phyloP scores from a whole-genome alignment of 2,329 filamentous ascomycete species.

The Plectosphaerella sp. region DNA sequence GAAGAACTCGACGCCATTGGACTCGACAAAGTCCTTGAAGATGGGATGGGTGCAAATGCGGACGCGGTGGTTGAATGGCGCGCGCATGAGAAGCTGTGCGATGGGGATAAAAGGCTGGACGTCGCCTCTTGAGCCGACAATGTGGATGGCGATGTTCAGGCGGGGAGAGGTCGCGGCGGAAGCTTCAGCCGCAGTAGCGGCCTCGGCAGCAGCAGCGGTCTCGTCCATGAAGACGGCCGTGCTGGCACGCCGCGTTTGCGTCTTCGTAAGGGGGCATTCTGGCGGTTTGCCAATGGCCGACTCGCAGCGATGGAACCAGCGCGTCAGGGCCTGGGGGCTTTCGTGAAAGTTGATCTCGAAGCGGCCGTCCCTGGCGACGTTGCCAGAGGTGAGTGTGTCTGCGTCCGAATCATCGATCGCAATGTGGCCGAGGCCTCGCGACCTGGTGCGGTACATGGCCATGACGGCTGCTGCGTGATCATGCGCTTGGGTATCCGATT shows the following conservation, averaged over 20 bases:
- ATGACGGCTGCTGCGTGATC: conserved; percentile 7
- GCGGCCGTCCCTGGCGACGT: conserved; percentile 22
- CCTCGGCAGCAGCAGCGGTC: neutral
- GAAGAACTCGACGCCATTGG: conserved; percentile 52
- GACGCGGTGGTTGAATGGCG: conserved; percentile 45
- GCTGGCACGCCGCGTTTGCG: conserved; percentile 1
- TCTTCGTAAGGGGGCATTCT: neutral
- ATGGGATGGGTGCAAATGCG: conserved; percentile 51
- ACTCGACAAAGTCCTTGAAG: conserved; percentile 49
- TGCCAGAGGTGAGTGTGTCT: conserved; percentile 16
- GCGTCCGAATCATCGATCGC: conserved; percentile 15
- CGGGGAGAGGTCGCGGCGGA: conserved; percentile 11
- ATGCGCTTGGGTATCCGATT: no score
- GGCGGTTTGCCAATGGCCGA: no score
- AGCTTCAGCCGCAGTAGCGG: neutral
- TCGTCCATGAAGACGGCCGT: conserved; percentile 4
- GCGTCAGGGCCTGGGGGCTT: conserved; percentile 17
- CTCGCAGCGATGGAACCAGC: conserved; percentile 20
- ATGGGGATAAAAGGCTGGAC: conserved; percentile 54
- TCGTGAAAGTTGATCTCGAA: conserved; percentile 24
- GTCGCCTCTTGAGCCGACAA: conserved; percentile 23
- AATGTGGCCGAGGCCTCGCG: conserved; percentile 20
- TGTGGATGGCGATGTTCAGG: conserved; percentile 26
- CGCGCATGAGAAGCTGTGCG: conserved; percentile 35
- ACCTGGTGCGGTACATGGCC: conserved; percentile 21